Base-by-base conservation (phyloP, 371 early-diverging fungal species). In the Rhizopus stolonifer region DNA sequence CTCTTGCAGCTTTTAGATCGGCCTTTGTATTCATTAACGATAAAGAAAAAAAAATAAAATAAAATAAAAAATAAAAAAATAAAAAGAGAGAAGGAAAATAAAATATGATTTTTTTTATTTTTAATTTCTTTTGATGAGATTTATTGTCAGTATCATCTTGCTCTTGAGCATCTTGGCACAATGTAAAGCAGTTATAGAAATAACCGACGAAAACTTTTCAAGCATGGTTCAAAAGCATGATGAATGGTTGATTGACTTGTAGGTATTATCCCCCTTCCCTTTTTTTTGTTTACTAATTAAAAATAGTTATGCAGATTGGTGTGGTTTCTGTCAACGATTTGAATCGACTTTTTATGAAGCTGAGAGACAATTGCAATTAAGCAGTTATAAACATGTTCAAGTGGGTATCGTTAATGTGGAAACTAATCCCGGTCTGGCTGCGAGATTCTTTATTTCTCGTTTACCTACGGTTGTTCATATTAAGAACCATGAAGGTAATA, bases 1-100 rank as follows among this genome's bases (percentile, higher is more conserved):
- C 82, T 63, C 84, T 81, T 24, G 93, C 92, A 50, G 79, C 72
- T 62, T 93, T 94, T 29, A 95, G 72, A 58, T 85, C 77, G 44
- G 72, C 61, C 61, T 89, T 88, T 40, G 83, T 63, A 36, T 79
- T 80, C 58, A 80, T 77, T 32, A 11, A 23, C 4, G 34, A 23
- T 8, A 36, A 52, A 17, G 45, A 45, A 10, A 18, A 25, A 34
- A 18, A 13, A 18, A 53, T 2, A 19, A 26, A 33, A 13, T 1
- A 42, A 17, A 46, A 23, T 3, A 46, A 46, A 15, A 26, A 23
- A 25, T 29, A 29, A 10, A 29, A 4, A 29, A 10, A 4, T 29
- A n/a, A n/a, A n/a, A n/a, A n/a, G n/a, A n/a, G n/a, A n/a, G n/a
- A 15, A 15, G 10, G 15, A 26, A 45, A 21, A 33, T 46, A 33